phyloP scores from a whole-genome alignment of 2,329 filamentous ascomycete species.

The Fusarium napiforme region DNA sequence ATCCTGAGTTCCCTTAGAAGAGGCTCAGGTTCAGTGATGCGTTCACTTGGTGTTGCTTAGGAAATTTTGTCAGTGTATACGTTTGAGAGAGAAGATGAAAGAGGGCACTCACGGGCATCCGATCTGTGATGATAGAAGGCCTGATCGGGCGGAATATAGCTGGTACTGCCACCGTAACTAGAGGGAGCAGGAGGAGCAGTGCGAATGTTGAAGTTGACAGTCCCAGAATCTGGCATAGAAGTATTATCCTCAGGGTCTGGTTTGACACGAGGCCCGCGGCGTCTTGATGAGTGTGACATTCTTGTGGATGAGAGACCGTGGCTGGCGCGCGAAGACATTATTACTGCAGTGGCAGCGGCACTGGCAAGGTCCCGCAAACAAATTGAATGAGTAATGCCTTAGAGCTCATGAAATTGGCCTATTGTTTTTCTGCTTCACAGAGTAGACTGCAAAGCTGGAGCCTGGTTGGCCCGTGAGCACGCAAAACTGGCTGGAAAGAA shows the following conservation, averaged over 20 bases:
- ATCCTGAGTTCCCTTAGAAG: slow-evolving; percentile 53
- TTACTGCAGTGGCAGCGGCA: neutral
- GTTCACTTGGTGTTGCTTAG: slow-evolving; percentile 54
- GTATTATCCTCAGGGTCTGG: slow-evolving; percentile 40
- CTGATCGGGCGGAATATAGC: slow-evolving; percentile 26
- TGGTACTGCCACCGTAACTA: slow-evolving; percentile 33
- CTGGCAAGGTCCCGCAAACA: neutral
- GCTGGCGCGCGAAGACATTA: slow-evolving; percentile 31
- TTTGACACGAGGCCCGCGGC: slow-evolving; percentile 44
- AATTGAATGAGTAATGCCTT: neutral
- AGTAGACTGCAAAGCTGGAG: neutral
- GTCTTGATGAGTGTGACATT: slow-evolving; percentile 40
- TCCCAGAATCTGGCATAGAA: slow-evolving; percentile 27
- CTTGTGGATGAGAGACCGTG: slow-evolving; percentile 19
- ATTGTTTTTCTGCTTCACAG: slow-evolving; percentile 14
- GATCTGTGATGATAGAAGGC: slow-evolving; percentile 48
- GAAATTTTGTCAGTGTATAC: slow-evolving; percentile 14
- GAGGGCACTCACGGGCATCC: slow-evolving; percentile 52
- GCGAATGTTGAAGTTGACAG: slow-evolving; percentile 7
- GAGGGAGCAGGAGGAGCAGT: slow-evolving; percentile 32
- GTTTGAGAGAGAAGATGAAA: neutral
- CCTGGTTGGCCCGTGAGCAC: neutral
- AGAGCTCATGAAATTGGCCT: neutral
- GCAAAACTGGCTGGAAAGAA: neutral
- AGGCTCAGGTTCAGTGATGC: slow-evolving; percentile 50